Conservation (phyloP, 208 protist species). For the Tritrichomonas musculus region DNA sequence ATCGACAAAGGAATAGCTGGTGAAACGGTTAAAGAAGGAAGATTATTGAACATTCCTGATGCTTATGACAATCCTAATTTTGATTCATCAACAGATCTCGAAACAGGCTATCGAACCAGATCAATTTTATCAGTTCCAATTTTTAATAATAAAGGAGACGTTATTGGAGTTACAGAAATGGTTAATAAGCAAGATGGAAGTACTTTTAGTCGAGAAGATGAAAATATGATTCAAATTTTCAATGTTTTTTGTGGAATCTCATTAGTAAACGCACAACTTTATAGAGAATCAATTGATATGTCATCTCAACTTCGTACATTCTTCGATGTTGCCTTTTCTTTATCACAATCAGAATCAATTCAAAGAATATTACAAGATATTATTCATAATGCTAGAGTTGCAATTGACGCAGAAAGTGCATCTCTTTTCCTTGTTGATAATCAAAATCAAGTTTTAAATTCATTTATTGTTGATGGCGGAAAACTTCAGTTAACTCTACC, state of each 20-base stretch:
- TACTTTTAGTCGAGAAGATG: not conserved
- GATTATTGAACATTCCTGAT: not conserved
- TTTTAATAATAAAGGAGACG: constrained; percentile 38
- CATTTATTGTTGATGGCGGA: not conserved
- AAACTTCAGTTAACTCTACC: not conserved
- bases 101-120: not conserved
- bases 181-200: constrained; percentile 43
- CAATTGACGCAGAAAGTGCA: not conserved
- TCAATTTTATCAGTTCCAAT: not conserved
- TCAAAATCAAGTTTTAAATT: not conserved
- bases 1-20: not conserved
- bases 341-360: not conserved
- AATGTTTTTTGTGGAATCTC: constrained; percentile 19
- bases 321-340: not conserved
- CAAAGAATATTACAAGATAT: not conserved
- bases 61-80: not conserved
- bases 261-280: not conserved
- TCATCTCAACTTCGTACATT: not conserved
- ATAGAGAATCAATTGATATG: not conserved
- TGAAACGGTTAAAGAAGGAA: not conserved
- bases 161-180: constrained; percentile 50
- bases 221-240: not conserved
- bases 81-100: constrained; percentile 7
- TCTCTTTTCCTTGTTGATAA: not conserved
- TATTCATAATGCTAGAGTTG: not conserved